Evolutionary conservation across 202 grass and related monocot species (phyloP).

Genomic region (Schoenoplectus tabernaemontani): DNA sequence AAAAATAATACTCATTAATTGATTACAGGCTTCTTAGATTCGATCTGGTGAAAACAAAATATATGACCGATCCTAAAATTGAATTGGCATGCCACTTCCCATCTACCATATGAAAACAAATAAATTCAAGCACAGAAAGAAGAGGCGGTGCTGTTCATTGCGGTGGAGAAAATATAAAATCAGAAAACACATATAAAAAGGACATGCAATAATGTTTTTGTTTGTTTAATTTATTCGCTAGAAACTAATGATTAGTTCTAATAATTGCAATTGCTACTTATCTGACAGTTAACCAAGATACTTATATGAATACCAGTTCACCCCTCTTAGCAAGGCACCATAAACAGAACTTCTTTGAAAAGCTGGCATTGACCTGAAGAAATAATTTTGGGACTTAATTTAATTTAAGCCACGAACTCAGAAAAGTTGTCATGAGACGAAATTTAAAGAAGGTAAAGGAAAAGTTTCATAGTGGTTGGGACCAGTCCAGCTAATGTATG

Average conservation of each 20-base stretch:
- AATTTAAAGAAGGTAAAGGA: background rate
- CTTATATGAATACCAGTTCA: background rate
- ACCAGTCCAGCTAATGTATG: background rate
- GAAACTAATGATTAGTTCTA: background rate
- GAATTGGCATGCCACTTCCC: background rate
- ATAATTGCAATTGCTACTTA: constrained; percentile 5
- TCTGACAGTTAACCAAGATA: background rate
- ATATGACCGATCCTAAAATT: background rate
- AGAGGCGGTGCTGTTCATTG: background rate
- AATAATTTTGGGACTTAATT: background rate
- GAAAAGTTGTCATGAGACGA: background rate
- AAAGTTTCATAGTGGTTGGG: background rate
- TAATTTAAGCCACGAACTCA: background rate
- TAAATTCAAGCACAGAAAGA: background rate
- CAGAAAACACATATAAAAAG: background rate
- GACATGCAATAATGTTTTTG: background rate
- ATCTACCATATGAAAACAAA: background rate
- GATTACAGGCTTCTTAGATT: background rate
- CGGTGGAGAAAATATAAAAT: background rate
- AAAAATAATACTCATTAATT: background rate
- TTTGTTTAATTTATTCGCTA: background rate
- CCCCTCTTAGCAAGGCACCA: background rate
- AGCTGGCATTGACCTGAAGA: background rate
- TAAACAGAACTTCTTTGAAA: background rate
- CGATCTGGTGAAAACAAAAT: background rate